Evolutionary conservation across 495 filamentous ascomycete genomes (phyloP), one percentile per base, ranked within the genome.

Genomic region (Penicillium soppii): DNA sequence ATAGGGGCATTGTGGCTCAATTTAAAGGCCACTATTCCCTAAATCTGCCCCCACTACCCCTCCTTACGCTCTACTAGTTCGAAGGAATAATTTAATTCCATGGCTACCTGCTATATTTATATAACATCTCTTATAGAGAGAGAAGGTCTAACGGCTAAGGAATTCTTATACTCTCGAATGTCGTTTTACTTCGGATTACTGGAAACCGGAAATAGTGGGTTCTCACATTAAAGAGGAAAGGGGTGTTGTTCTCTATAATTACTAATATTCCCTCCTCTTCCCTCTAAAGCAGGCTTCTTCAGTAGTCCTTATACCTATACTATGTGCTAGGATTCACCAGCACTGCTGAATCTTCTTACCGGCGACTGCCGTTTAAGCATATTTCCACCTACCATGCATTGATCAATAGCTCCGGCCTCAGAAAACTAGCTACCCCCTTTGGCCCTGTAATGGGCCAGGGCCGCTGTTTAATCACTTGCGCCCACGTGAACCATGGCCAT

Each of bases 331-430:
- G 39, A 52, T 15, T 8, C 13, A 1, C 21, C 47, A 35, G 50
- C 19, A 1, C 17, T 27, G 7, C n/a, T n/a, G 35, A 36, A 22
- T 53, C 50, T 8, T 47, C 43, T 35, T 53, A 47, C 19, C 50
- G 50, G 19, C 43, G 3, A 27, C 50, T 53, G 0, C 50, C 50
- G 17, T 53, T 42, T 22, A 22, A 40, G 1, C 50, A 53, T 27
- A 33, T 46, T 53, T 53, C 37, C 50, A 53, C 12, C 19, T 53
- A 19, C 43, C 50, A 16, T 53, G 50, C 15, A 53, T 53, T 25
- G 50, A 53, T 33, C 35, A 36, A 12, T 53, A 43, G 50, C 33
- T 53, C 33, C 43, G n/a, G n/a, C n/a, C n/a, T n/a, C n/a, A n/a
- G n/a, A n/a, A n/a, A n/a, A n/a, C n/a, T n/a, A n/a, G n/a, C n/a